Evolutionary conservation across 345 rosid genomes (phyloP).

Genomic region (Citropsis articulata): DNA sequence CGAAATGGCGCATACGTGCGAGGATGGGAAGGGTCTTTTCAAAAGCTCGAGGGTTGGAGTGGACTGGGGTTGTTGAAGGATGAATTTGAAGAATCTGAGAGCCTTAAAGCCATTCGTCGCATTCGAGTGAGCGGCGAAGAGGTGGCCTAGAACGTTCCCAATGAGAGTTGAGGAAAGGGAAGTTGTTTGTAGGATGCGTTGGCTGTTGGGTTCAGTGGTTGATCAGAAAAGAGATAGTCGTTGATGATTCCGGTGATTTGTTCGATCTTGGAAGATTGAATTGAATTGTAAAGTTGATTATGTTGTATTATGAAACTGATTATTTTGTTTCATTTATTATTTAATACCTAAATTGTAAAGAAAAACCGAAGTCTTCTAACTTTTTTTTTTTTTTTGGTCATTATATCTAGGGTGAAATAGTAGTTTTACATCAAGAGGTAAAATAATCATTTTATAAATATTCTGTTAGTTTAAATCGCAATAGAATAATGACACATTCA

Average conservation of each 20-base stretch:
- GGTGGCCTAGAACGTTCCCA: constrained; percentile 73
- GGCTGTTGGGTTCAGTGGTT: constrained; percentile 48
- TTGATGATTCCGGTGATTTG: constrained; percentile 56
- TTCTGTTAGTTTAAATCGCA: too few relatives aligned
- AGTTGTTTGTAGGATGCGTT: constrained; percentile 29
- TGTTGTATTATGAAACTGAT: too few relatives aligned
- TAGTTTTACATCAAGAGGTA: too few relatives aligned
- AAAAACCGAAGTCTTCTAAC: too few relatives aligned
- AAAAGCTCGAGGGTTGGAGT: constrained; percentile 57
- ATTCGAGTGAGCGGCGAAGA: constrained; percentile 79
- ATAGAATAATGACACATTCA: too few relatives aligned
- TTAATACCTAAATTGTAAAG: too few relatives aligned
- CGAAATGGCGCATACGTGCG: constrained; percentile 71
- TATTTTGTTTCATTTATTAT: too few relatives aligned
- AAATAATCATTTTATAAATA: too few relatives aligned
- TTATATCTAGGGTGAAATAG: too few relatives aligned
- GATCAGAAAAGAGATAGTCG: constrained; percentile 65
- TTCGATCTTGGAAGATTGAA: constrained; percentile 31
- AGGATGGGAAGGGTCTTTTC: constrained; percentile 84
- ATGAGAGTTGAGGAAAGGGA: constrained; percentile 41
- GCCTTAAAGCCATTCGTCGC: constrained; percentile 91
- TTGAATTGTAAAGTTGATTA: too few relatives aligned
- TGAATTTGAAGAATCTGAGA: constrained; percentile 64
- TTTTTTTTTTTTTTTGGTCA: too few relatives aligned
- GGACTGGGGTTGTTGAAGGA: constrained; percentile 29